A percentile compares a stretch with the other conserved stretches of the same genome.
Conservation (phyloP, 805 yeast genomes). For the Zygoascus tannicola region DNA sequence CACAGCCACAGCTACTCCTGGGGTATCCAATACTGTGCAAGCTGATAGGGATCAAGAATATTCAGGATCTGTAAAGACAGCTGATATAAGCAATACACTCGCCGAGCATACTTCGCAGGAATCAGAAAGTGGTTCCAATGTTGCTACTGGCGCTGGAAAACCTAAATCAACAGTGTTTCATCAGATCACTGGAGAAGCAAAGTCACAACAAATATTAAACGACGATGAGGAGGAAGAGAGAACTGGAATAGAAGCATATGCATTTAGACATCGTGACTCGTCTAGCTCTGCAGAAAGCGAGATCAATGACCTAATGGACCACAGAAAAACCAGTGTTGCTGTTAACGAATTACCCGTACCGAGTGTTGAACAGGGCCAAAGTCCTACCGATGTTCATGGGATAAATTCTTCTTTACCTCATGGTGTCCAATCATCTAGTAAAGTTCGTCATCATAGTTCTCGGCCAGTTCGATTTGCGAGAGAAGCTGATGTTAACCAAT, state of each 20-base stretch:
- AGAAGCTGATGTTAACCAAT: not conserved
- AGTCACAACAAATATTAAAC: slow-evolving; percentile 5
- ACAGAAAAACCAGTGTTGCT: too few species aligned
- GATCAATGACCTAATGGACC: slow-evolving; percentile 15
- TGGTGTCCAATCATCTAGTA: too few species aligned
- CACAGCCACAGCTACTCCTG: not conserved
- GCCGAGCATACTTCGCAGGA: not conserved
- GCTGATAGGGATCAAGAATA: not conserved
- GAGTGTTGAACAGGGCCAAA: too few species aligned
- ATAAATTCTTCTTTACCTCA: too few species aligned
- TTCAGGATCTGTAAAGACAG: not conserved
- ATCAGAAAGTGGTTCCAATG: not conserved
- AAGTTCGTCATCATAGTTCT: too few species aligned
- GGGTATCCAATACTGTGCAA: not conserved
- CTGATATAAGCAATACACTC: too few species aligned
- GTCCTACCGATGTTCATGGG: too few species aligned
- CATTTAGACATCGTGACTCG: slow-evolving; percentile 5
- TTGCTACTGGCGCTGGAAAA: not conserved
- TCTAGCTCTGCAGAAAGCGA: slow-evolving; percentile 10
- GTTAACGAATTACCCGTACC: too few species aligned
- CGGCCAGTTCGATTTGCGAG: slow-evolving; percentile 6
- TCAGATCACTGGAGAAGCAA: slow-evolving; percentile 14
- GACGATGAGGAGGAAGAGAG: slow-evolving; percentile 5
- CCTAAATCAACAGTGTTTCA: slow-evolving; percentile 4
- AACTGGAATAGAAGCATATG: not conserved